Conservation (phyloP, 2,329 filamentous ascomycete species). For the Sphaerulina musiva region DNA sequence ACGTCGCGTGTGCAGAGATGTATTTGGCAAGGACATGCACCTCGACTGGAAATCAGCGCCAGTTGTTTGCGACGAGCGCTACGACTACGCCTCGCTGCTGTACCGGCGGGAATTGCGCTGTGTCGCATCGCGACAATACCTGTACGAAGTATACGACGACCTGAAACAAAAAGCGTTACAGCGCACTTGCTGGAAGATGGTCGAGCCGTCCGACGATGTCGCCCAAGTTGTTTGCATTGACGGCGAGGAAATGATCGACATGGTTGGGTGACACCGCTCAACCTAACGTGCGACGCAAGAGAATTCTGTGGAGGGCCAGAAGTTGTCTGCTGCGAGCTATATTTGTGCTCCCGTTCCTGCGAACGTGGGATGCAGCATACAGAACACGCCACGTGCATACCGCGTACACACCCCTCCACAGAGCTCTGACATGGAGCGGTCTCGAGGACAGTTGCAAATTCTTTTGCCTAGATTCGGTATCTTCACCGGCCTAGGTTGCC, state of each 20-base stretch:
- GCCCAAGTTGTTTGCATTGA: slow-evolving; percentile 11
- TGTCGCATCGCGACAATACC: slow-evolving; percentile 17
- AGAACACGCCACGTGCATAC: background rate
- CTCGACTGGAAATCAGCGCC: slow-evolving; percentile 24
- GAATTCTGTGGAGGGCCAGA: background rate
- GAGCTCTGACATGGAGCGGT: background rate
- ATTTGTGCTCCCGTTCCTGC: too few species aligned
- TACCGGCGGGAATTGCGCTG: slow-evolving; percentile 18
- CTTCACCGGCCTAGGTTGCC: too few species aligned
- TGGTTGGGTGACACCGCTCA: slow-evolving; percentile 20
- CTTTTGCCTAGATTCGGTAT: too few species aligned
- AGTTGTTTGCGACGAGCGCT: slow-evolving; percentile 18
- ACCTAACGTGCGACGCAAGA: slow-evolving; percentile 1
- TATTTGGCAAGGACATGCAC: slow-evolving; percentile 15
- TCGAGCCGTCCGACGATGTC: background rate
- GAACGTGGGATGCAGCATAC: background rate
- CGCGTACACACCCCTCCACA: background rate
- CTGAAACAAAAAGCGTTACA: slow-evolving; percentile 1
- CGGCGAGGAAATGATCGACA: slow-evolving; percentile 22
- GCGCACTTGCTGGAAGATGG: background rate
- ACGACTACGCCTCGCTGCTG: slow-evolving; percentile 13
- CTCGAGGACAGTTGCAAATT: background rate
- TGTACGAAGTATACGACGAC: slow-evolving; percentile 13
- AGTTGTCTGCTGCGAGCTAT: background rate
- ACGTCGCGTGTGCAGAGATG: slow-evolving; percentile 13